These are phyloP conservation scores for Pleomassaria siparia DNA, from an alignment of 2,329 filamentous ascomycete genomes.

Conservation along the genomic window DNA sequence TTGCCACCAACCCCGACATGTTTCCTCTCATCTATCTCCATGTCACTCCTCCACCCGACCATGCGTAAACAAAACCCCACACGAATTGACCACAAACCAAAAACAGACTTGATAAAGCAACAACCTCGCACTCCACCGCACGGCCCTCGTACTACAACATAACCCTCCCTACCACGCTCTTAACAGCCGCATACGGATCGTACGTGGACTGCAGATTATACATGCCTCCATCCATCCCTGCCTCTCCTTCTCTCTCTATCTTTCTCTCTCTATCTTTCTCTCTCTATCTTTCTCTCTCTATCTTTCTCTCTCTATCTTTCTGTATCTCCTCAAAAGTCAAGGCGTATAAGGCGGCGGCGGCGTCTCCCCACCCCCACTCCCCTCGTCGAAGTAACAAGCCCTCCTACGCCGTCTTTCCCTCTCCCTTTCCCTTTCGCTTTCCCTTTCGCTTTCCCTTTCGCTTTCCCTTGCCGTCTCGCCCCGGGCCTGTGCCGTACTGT, in stretches of 20 bases:
- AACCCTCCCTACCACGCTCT: background rate
- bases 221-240: too few species aligned
- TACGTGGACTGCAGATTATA: background rate
- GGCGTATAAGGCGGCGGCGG: conserved; percentile 20
- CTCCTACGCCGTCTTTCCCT: too few species aligned
- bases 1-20: background rate
- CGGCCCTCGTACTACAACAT: background rate
- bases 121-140: background rate
- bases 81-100: background rate
- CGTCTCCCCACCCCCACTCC: conserved; percentile 5
- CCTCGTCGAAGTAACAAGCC: background rate
- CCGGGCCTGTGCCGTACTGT: too few species aligned
- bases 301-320: background rate
- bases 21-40: background rate
- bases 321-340: conserved; percentile 1
- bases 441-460: too few species aligned
- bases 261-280: background rate
- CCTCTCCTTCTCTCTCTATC: background rate
- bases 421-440: too few species aligned
- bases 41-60: background rate
- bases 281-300: background rate
- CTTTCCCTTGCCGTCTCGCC: too few species aligned
- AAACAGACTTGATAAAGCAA: background rate
- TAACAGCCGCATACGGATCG: background rate
- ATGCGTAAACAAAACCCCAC: background rate